Evolutionary conservation across 805 yeast genomes (phyloP).

Genomic region (Torulaspora delbrueckii): DNA sequence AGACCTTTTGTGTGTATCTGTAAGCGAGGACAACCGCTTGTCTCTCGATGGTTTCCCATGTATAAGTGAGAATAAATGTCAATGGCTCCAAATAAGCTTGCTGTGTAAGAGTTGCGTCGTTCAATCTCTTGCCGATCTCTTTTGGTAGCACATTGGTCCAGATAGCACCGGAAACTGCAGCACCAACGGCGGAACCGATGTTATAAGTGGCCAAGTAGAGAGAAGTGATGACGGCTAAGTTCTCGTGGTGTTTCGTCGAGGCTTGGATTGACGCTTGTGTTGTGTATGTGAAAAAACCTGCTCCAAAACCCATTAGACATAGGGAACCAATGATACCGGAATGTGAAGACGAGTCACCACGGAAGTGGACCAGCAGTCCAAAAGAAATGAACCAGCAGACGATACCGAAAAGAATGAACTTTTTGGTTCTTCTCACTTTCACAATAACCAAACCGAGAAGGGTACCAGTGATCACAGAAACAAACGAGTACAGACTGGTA

Average conservation of each 20-base stretch:
- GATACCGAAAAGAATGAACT: conserved; percentile 56
- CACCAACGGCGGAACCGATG: conserved; percentile 62
- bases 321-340: conserved; percentile 62
- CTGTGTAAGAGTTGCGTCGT: conserved; percentile 32
- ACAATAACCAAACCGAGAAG: conserved; percentile 51
- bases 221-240: conserved; percentile 59
- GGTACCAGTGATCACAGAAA: conserved; percentile 57
- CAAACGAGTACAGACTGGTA: conserved; percentile 57
- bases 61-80: conserved; percentile 41
- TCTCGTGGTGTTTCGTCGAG: conserved; percentile 50
- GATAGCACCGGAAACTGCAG: conserved; percentile 60
- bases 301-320: conserved; percentile 65
- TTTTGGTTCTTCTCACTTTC: conserved; percentile 49
- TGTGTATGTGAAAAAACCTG: conserved; percentile 65
- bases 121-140: conserved; percentile 37
- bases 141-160: conserved; percentile 58
- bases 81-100: conserved; percentile 49
- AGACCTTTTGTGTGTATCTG: conserved; percentile 48
- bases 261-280: conserved; percentile 59
- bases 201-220: conserved; percentile 52
- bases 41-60: conserved; percentile 60
- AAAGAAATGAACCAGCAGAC: conserved; percentile 53
- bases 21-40: conserved; percentile 50
- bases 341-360: conserved; percentile 46
- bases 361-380: conserved; percentile 53